A percentile compares a stretch with the other conserved stretches of the same genome.
Evolutionary conservation across 345 rosid genomes (phyloP).

Genomic region (Psidium guajava): DNA sequence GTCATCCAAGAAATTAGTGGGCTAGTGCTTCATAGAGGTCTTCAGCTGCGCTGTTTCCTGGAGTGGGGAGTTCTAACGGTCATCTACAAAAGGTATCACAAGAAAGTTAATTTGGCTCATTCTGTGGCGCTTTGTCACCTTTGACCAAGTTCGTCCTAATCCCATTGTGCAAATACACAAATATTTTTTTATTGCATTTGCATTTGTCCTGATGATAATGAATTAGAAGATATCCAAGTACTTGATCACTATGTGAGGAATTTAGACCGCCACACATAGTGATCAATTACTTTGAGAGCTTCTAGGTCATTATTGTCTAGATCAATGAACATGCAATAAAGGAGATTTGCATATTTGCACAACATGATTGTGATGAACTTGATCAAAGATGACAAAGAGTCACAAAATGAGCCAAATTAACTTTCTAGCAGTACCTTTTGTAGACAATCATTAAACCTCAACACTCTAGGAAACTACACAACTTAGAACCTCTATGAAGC

Average conservation of each 20-base stretch:
- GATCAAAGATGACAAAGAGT: not conserved
- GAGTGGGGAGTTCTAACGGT: constrained; percentile 95
- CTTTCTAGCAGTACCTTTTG: constrained; percentile 31
- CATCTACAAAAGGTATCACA: constrained; percentile 59
- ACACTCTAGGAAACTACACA: constrained; percentile 89
- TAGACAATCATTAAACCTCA: constrained; percentile 90
- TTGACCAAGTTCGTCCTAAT: not conserved
- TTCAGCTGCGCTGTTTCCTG: constrained; percentile 78
- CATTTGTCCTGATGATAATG: constrained; percentile 76
- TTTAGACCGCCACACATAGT: constrained; percentile 25
- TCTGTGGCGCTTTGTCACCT: not conserved
- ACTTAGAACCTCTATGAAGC: constrained; percentile 69
- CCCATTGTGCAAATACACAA: constrained; percentile 45
- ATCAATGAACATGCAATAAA: constrained; percentile 92
- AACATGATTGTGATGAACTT: not conserved
- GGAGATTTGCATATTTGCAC: constrained; percentile 75
- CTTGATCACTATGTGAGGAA: constrained; percentile 66
- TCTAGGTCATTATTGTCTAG: constrained; percentile 84
- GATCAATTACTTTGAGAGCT: constrained; percentile 77
- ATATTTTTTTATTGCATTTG: constrained; percentile 97
- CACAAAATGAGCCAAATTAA: not conserved
- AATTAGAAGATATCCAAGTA: constrained; percentile 67
- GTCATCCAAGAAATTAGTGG: constrained; percentile 87
- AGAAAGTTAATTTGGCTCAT: not conserved
- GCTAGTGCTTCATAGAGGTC: constrained; percentile 59